phyloP scores from a whole-genome alignment of 2,329 filamentous ascomycete species.

The Aspergillus viridinutans region DNA sequence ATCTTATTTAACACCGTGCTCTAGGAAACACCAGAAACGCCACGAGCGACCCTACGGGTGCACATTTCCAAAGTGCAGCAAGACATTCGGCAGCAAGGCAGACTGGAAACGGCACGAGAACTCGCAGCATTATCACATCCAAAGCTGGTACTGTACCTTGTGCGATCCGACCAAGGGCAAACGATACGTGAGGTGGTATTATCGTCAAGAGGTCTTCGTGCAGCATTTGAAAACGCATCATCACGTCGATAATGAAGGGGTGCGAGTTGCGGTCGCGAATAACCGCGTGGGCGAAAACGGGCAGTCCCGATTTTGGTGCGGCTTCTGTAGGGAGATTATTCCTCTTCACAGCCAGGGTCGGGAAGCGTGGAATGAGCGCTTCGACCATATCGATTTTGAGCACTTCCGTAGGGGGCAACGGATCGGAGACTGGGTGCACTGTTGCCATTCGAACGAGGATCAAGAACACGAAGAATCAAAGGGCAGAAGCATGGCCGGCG shows the following conservation, averaged over 20 bases:
- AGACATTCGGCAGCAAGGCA: slow-evolving; percentile 83
- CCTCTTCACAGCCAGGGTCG: slow-evolving; percentile 47
- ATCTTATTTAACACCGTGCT: background rate
- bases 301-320: slow-evolving; percentile 75
- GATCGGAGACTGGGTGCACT: slow-evolving; percentile 32
- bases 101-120: slow-evolving; percentile 93
- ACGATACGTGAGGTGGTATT: slow-evolving; percentile 57
- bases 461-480: slow-evolving; percentile 8
- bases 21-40: slow-evolving; percentile 77
- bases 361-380: slow-evolving; percentile 58
- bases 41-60: slow-evolving; percentile 80
- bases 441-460: slow-evolving; percentile 19
- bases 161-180: slow-evolving; percentile 20
- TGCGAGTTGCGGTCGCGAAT: slow-evolving; percentile 39
- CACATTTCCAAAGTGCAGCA: slow-evolving; percentile 65
- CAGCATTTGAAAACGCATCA: slow-evolving; percentile 58
- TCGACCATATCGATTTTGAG: slow-evolving; percentile 68
- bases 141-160: slow-evolving; percentile 67
- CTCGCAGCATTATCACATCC: slow-evolving; percentile 67
- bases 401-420: slow-evolving; percentile 40
- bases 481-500: background rate
- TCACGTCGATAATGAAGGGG: slow-evolving; percentile 25
- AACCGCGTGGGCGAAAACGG: slow-evolving; percentile 62
- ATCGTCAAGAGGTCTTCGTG: slow-evolving; percentile 56
- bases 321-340: slow-evolving; percentile 65